Conservation (phyloP, 2,329 filamentous ascomycete genomes). For the Bipolaris sorokiniana region DNA sequence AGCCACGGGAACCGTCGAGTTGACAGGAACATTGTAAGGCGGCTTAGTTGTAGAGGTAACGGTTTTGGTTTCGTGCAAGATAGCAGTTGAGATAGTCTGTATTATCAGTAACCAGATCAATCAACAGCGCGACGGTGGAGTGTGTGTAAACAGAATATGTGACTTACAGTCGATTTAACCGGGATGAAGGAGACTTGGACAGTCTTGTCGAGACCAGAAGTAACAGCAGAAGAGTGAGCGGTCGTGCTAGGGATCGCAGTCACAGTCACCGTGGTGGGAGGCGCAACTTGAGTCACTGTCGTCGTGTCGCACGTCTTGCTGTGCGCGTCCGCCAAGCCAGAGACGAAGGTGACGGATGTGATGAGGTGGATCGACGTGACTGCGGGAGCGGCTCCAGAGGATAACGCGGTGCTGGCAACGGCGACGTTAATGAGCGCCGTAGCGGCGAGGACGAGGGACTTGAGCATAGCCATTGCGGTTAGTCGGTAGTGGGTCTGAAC, state of each 20-base stretch:
- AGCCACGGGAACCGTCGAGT: not conserved
- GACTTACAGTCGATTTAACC: not conserved
- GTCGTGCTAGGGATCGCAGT: slow-evolving; percentile 1
- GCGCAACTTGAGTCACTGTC: slow-evolving; percentile 4
- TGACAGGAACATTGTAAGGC: not conserved
- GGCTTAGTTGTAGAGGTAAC: not conserved
- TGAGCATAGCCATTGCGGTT: slow-evolving; percentile 14
- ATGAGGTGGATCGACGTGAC: slow-evolving; percentile 11
- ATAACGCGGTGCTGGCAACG: slow-evolving; percentile 8
- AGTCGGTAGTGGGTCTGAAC: not conserved
- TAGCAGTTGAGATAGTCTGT: not conserved
- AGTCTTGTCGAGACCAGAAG: not conserved
- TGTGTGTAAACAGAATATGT: not conserved
- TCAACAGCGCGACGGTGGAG: too few species aligned
- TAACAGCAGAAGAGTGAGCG: not conserved
- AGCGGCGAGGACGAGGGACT: slow-evolving; percentile 2
- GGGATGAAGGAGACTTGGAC: not conserved
- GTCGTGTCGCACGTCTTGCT: slow-evolving; percentile 3
- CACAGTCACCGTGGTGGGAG: slow-evolving; percentile 6
- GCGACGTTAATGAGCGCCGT: slow-evolving; percentile 12
- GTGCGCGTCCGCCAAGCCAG: not conserved
- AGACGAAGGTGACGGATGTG: slow-evolving; percentile 3
- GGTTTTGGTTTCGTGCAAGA: not conserved
- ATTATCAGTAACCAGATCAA: not conserved
- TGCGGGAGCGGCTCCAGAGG: not conserved